Conservation (phyloP, 129 eudicot species). For the Kitagawia praeruptora region DNA sequence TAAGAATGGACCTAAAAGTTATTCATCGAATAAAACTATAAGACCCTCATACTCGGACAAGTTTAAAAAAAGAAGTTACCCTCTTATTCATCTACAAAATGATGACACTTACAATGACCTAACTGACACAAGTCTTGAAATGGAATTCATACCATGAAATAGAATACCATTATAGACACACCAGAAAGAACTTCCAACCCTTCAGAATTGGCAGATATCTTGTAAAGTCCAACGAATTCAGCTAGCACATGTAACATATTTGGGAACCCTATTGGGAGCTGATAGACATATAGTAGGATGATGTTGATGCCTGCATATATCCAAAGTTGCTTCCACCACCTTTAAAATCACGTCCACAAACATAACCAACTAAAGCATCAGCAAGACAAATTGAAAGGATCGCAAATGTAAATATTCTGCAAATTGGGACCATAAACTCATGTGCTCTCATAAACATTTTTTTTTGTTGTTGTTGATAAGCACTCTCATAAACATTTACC, state of each 20-base stretch:
- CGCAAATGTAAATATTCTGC: neutral
- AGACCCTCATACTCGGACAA: neutral
- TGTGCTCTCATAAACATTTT: neutral
- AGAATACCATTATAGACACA: constrained; percentile 59
- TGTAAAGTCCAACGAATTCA: constrained; percentile 64
- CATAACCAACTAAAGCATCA: constrained; percentile 20
- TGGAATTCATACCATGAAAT: constrained; percentile 57
- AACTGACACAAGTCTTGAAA: neutral
- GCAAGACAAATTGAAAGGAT: constrained; percentile 10
- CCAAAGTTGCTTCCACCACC: constrained; percentile 95
- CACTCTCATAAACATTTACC: constrained; percentile 28
- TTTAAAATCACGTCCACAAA: constrained; percentile 30
- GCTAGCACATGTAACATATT: constrained; percentile 35
- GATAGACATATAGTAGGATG: constrained; percentile 63
- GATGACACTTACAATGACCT: neutral
- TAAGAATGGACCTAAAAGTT: neutral
- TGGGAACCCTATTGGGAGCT: constrained; percentile 63
- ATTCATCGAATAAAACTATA: neutral
- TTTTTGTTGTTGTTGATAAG: neutral
- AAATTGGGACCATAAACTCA: neutral
- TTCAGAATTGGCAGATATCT: constrained; percentile 51
- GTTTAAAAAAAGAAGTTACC: neutral
- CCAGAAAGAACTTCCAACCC: constrained; percentile 69
- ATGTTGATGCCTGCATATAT: constrained; percentile 71
- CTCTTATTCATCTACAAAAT: neutral